Percentiles rank a stretch among this genome's conserved stretches.
Conservation (phyloP, 2,329 filamentous ascomycete species). For the Bretziella fagacearum region DNA sequence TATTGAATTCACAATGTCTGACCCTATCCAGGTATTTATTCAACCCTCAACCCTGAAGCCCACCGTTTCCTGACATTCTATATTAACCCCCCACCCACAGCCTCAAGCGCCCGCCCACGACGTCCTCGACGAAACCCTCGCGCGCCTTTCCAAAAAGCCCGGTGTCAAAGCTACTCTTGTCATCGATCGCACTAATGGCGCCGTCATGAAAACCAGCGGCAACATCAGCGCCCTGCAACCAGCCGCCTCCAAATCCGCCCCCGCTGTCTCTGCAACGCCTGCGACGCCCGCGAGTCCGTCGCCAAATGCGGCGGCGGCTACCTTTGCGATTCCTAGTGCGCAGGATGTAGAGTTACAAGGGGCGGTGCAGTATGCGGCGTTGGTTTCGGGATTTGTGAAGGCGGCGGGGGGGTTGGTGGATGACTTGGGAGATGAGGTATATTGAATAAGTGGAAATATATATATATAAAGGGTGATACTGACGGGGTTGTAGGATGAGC, state of each 20-base stretch:
- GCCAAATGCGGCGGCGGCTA: not conserved
- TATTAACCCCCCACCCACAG: not conserved
- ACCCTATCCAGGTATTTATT: conserved; percentile 10
- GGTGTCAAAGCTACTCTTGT: conserved; percentile 65
- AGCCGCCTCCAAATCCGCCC: conserved; percentile 17
- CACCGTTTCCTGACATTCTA: not conserved
- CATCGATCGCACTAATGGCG: conserved; percentile 52
- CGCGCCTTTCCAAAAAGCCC: conserved; percentile 56
- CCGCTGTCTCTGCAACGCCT: not conserved
- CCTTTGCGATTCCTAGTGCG: conserved; percentile 20
- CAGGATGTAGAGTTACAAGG: conserved; percentile 36
- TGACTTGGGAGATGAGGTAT: conserved; percentile 54
- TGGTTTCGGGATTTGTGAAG: conserved; percentile 62
- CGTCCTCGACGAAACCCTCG: conserved; percentile 47
- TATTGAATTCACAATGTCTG: conserved; percentile 7
- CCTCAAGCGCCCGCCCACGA: conserved; percentile 28
- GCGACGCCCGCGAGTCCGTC: conserved; percentile 7
- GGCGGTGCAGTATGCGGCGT: conserved; percentile 54
- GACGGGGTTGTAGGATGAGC: conserved; percentile 41
- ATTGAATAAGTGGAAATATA: too few species aligned
- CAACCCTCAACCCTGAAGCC: not conserved
- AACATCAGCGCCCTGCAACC: conserved; percentile 40
- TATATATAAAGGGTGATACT: too few species aligned
- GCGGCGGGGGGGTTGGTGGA: conserved; percentile 52
- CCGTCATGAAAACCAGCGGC: conserved; percentile 60